Base-by-base conservation (phyloP, 139 green algal genomes). In the Deuterostichococcus epilithicus region DNA sequence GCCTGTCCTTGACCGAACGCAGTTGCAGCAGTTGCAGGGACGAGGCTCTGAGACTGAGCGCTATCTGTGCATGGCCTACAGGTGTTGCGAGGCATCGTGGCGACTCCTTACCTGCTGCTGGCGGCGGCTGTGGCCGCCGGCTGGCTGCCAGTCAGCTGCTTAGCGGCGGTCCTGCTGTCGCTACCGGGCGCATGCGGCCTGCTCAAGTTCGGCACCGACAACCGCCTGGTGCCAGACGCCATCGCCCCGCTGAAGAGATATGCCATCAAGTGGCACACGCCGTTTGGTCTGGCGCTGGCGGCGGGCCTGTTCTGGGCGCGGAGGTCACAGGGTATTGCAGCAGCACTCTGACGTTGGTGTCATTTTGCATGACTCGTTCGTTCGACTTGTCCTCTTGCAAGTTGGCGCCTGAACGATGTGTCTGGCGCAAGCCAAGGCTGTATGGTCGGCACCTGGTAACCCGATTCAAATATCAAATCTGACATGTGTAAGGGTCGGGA, bases 241-340 rank as follows among this genome's bases (percentile, higher is more conserved):
- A 82, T 94, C 25, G 78, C 78, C 23, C 78, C 82, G 4, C 75
- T 92, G 4, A 94, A 94, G 82, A 79, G 73, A 10, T 89, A 84
- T 75, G 86, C 85, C 0, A 80, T 83, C 44, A 86, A 82, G 42
- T 90, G 86, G 82, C 89, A 94, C 78, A 84, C 89, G 26, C 70
- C 80, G 2, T 79, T 88, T 42, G 84, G 84, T 0, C 2, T 83
- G 20, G 67, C 72, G 5, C 70, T 93, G 28, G 76, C 73, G 4
- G 30, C 76, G 28, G 88, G 88, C 0, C 59, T 93, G 44, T 39
- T 74, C 13, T 63, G 52, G 52, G 52, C 52, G 20, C 52, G 52
- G 18, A 13, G 52, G 3, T 28, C 36, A 2, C 34, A 1, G 1
- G 5, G 30, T 1, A 10, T 73, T 3, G 20, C 52, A 23, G 10